Conservation (phyloP, 768 basidiomycete species). For the Lactarius trivialis region DNA sequence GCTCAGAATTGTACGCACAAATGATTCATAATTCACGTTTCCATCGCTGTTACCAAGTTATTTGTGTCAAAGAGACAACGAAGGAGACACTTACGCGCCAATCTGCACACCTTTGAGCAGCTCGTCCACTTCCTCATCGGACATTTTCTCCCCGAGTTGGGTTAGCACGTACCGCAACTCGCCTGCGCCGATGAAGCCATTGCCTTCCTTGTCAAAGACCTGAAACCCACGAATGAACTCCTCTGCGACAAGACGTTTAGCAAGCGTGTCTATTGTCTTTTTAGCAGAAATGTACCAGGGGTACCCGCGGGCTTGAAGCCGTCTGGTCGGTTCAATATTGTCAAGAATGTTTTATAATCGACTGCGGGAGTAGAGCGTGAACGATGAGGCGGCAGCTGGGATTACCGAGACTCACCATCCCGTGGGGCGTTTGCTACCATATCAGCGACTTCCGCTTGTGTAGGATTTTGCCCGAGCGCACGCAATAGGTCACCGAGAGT, state of each 20-base stretch:
- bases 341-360: conserved; percentile 86
- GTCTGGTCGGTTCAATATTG: conserved; percentile 89
- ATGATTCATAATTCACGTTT: conserved; percentile 95
- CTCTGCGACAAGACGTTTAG: conserved; percentile 43
- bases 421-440: conserved; percentile 66
- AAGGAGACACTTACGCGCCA: conserved; percentile 53
- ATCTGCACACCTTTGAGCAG: conserved; percentile 93
- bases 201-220: conserved; percentile 95
- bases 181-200: conserved; percentile 86
- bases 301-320: conserved; percentile 98
- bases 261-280: neutral
- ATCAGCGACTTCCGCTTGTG: conserved; percentile 91
- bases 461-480: conserved; percentile 97
- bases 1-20: conserved; percentile 89
- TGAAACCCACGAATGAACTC: conserved; percentile 99
- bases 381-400: neutral
- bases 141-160: conserved; percentile 97
- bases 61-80: conserved; percentile 5
- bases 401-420: conserved; percentile 49
- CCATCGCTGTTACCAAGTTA: conserved; percentile 59
- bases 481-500: conserved; percentile 88
- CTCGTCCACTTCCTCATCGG: conserved; percentile 96
- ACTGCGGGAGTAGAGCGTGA: conserved; percentile 41
- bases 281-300: conserved; percentile 55
- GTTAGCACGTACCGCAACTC: conserved; percentile 80